Percentiles rank a stretch among this genome's conserved stretches.
Evolutionary conservation across 345 rosid species (phyloP).

Genomic region (Moricandia arvensis): DNA sequence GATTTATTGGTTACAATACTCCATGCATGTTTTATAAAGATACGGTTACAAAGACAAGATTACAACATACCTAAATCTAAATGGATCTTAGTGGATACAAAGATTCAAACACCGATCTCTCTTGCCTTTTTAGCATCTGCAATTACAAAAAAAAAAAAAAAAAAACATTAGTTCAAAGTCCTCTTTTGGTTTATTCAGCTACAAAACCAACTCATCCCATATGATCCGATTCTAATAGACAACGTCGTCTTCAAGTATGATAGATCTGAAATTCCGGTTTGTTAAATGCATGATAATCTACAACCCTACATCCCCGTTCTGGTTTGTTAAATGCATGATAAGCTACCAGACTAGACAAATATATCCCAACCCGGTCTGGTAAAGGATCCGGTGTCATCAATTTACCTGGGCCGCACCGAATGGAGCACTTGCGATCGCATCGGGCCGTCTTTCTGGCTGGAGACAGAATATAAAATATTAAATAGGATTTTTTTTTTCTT

Average conservation of each 20-base stretch:
- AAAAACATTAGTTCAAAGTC: not conserved
- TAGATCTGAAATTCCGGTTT: not conserved
- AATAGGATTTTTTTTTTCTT: not conserved
- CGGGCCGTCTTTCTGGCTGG: constrained; percentile 50
- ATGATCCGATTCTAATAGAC: not conserved
- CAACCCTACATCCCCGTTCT: not conserved
- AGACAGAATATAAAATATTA: not conserved
- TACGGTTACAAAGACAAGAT: too few relatives aligned
- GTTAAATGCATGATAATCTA: not conserved
- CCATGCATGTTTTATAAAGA: too few relatives aligned
- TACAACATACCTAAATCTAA: not conserved
- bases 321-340: not conserved
- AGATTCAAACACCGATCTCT: constrained; percentile 15
- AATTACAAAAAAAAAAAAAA: not conserved
- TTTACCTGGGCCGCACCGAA: constrained; percentile 50
- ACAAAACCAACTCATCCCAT: not conserved
- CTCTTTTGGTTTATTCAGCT: not conserved
- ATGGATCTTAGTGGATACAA: not conserved
- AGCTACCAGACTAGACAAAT: not conserved
- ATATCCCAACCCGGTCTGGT: not conserved
- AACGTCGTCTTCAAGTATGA: not conserved
- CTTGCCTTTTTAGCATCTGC: constrained; percentile 25
- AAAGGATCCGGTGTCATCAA: not conserved
- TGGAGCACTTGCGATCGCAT: constrained; percentile 56
- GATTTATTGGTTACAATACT: too few relatives aligned